A percentile compares a stretch with the other conserved stretches of the same genome.
Conservation (phyloP, 2,329 filamentous ascomycete genomes). For the Epichloe aotearoae region DNA sequence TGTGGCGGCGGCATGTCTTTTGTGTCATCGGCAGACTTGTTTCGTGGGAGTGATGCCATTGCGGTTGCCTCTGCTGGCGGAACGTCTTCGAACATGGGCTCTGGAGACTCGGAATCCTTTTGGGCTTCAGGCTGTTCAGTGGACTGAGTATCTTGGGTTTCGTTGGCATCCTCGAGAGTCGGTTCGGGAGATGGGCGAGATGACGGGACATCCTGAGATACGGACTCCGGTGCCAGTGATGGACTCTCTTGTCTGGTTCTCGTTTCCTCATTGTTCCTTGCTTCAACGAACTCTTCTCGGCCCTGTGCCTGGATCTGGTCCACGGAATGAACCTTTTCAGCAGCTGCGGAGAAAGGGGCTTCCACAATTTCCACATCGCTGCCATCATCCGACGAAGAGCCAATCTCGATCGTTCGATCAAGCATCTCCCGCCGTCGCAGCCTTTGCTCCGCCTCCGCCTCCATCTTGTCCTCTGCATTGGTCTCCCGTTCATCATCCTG, state of each 20-base stretch:
- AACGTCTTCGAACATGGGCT: constrained; percentile 25
- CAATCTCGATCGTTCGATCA: constrained; percentile 46
- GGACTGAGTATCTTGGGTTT: not conserved
- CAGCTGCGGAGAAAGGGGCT: constrained; percentile 21
- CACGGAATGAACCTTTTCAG: not conserved
- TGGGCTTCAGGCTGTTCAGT: not conserved
- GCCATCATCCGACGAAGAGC: constrained; percentile 45
- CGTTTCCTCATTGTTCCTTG: not conserved
- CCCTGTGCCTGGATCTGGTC: constrained; percentile 6
- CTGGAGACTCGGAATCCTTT: constrained; percentile 19
- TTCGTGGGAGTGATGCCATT: not conserved
- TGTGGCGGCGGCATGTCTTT: not conserved
- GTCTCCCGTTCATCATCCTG: constrained; percentile 43
- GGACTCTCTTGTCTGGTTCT: not conserved
- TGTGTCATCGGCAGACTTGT: not conserved
- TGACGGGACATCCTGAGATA: constrained; percentile 25
- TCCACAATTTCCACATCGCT: constrained; percentile 47
- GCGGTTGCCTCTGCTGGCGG: constrained; percentile 11
- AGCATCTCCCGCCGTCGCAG: constrained; percentile 28
- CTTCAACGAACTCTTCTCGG: not conserved
- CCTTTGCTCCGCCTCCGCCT: constrained; percentile 42
- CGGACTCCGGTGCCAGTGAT: constrained; percentile 11
- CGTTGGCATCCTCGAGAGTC: not conserved
- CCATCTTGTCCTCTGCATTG: constrained; percentile 48
- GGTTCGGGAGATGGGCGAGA: constrained; percentile 4